A percentile compares a stretch with the other conserved stretches of the same genome.
Evolutionary conservation across 371 early-diverging fungal species (phyloP).

Genomic region (Neoconidiobolus thromboides): DNA sequence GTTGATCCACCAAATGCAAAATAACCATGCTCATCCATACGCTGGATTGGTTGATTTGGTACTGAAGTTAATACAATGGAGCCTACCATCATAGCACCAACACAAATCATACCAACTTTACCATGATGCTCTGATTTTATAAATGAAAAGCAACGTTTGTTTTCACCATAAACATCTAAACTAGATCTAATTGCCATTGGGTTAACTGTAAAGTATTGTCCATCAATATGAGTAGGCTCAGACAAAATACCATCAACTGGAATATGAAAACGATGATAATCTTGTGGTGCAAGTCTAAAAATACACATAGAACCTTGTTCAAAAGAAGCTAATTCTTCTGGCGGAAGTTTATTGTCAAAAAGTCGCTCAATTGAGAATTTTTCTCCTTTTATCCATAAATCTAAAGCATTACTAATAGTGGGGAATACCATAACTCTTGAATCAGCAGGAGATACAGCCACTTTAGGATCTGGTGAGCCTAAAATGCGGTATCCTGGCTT

Average conservation of each 20-base stretch:
- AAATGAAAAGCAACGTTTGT: constrained; percentile 46
- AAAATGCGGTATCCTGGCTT: constrained; percentile 47
- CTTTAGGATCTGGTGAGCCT: constrained; percentile 32
- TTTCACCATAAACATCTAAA: constrained; percentile 70
- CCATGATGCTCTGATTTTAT: constrained; percentile 53
- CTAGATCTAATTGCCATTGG: constrained; percentile 68
- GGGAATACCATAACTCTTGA: constrained; percentile 54
- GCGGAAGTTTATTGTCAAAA: background rate
- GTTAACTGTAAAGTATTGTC: constrained; percentile 67
- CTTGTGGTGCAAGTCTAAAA: constrained; percentile 73
- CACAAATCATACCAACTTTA: constrained; percentile 42
- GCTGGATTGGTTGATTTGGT: constrained; percentile 24
- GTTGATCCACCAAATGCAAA: constrained; percentile 69
- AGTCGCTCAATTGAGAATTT: constrained; percentile 44
- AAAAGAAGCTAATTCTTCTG: constrained; percentile 21
- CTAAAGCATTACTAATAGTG: constrained; percentile 42
- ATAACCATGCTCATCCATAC: constrained; percentile 69
- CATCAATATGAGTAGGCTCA: constrained; percentile 33
- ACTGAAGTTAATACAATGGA: constrained; percentile 48
- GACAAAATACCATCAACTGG: constrained; percentile 56
- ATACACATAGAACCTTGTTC: constrained; percentile 50
- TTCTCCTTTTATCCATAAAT: constrained; percentile 73
- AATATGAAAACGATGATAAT: constrained; percentile 73
- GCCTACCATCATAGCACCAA: constrained; percentile 85
- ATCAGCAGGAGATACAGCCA: constrained; percentile 64